A percentile compares a stretch with the other conserved stretches of the same genome.
Conservation (phyloP, 495 filamentous ascomycete species). For the Glutinoglossum americanum region DNA sequence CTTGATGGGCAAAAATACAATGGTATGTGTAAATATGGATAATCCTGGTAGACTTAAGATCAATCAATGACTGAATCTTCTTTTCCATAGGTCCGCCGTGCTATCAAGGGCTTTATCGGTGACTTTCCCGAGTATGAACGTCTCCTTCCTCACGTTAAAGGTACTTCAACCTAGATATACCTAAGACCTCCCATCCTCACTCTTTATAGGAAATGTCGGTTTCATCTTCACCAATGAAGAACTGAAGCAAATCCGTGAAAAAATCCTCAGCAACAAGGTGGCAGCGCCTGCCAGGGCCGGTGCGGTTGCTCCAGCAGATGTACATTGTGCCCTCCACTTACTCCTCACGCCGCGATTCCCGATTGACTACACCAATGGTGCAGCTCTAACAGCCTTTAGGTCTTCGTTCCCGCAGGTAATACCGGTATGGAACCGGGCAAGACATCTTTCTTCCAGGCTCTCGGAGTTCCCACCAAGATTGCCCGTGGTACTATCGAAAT, state of each 20-base stretch:
- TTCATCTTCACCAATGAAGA: slow-evolving; percentile 99
- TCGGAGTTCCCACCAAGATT: slow-evolving; percentile 99
- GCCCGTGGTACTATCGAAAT: slow-evolving; percentile 99
- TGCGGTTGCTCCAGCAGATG: slow-evolving; percentile 79
- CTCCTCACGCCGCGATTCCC: background rate
- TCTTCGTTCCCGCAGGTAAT: slow-evolving; percentile 86
- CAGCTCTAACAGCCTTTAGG: background rate
- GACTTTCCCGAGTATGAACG: slow-evolving; percentile 94
- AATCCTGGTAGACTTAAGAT: background rate
- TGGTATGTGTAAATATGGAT: slow-evolving; percentile 40
- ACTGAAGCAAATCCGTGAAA: slow-evolving; percentile 74
- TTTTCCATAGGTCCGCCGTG: slow-evolving; percentile 57
- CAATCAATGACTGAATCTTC: background rate
- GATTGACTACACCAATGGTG: background rate
- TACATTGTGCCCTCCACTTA: slow-evolving; percentile 9
- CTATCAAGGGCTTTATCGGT: slow-evolving; percentile 78
- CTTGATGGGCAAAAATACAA: slow-evolving; percentile 99
- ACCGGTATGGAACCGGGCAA: slow-evolving; percentile 99
- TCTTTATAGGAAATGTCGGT: slow-evolving; percentile 57
- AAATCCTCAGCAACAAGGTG: slow-evolving; percentile 91
- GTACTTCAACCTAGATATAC: slow-evolving; percentile 14
- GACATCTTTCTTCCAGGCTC: slow-evolving; percentile 99
- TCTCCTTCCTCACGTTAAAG: slow-evolving; percentile 84
- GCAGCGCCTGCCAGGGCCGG: slow-evolving; percentile 92
- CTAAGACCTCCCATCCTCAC: background rate